Base-by-base conservation (phyloP, 768 basidiomycete genomes). In the Rhizopogon vulgaris region DNA sequence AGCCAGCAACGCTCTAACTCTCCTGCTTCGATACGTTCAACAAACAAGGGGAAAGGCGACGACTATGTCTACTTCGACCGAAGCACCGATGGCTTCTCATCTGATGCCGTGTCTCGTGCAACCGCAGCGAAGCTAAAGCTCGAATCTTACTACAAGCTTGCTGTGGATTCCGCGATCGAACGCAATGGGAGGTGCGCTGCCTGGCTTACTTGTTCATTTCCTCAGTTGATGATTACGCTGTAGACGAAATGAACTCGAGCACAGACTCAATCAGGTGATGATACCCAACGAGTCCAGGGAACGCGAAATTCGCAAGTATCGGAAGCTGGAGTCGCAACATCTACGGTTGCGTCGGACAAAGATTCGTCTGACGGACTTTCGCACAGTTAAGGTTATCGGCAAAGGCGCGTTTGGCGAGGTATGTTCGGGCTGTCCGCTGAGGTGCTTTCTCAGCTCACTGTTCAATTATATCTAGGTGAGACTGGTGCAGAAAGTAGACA, bases 381-480 rank as follows among this genome's bases (percentile, higher is more conserved):
- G 83, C 57, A 97, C 95, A 2, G 86, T 99, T 63, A 98, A 99
- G 69, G 94, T 98, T 56, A 99, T 98, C 64, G 95, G 95, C 25
- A 96, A 96, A 75, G 95, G 95, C 57, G 95, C 95, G 10, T 98
- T 98, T 63, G 95, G 95, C 64, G 95, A 98, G 78, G 93, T 92
- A 56, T 52, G 78, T 66, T 28, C 14, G 17, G 11, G 25, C 36
- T 41, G 14, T 40, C 17, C 22, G 15, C 22, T 28, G 32, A 11
- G 27, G 1, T 18, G 12, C 32, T 32, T 42, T 32, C 17, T 38
- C 32, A 43, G 27, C 45, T 51, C 39, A 43, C 47, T 50, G 25
- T 48, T 58, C 25, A 37, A 58, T 50, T 46, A 45, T 49, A 22
- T 17, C 30, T 51, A 93, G 90, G 94, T 97, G 34, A 84, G 95